A percentile compares a stretch with the other conserved stretches of the same genome.
Conservation (phyloP, 2,329 filamentous ascomycete species). For the Monosporascus sp. region DNA sequence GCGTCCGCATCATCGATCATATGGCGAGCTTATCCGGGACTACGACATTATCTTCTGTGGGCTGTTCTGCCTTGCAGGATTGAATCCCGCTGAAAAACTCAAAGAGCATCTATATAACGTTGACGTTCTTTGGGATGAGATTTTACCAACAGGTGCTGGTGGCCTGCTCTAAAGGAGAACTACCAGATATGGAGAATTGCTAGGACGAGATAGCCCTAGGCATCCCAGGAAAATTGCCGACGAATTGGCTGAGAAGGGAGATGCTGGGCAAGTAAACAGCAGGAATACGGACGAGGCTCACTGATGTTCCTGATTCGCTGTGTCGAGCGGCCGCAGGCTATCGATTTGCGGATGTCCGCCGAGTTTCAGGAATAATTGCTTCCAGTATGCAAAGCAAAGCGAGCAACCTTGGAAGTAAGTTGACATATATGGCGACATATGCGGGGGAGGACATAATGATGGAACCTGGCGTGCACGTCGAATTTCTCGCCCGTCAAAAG, state of each 20-base stretch:
- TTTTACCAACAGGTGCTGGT: conserved; percentile 57
- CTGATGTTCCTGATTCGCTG: conserved; percentile 73
- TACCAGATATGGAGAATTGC: conserved; percentile 2
- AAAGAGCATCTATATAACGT: conserved; percentile 57
- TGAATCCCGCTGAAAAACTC: conserved; percentile 64
- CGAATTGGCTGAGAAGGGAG: conserved; percentile 37
- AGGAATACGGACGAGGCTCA: conserved; percentile 62
- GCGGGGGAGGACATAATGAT: conserved; percentile 40
- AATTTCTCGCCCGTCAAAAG: conserved; percentile 54
- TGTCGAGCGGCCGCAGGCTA: conserved; percentile 59
- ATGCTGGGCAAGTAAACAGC: conserved; percentile 18
- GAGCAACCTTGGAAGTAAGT: conserved; percentile 52
- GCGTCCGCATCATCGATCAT: conserved; percentile 44
- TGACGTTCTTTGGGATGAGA: conserved; percentile 70
- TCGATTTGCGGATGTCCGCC: conserved; percentile 66
- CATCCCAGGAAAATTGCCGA: conserved; percentile 12
- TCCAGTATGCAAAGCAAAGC: conserved; percentile 69
- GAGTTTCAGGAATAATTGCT: conserved; percentile 64
- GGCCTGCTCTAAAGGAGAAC: conserved; percentile 16
- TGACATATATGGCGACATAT: conserved; percentile 61
- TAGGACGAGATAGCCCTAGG: conserved; percentile 12
- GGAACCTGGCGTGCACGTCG: conserved; percentile 50
- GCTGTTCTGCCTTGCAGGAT: conserved; percentile 74
- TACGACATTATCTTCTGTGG: conserved; percentile 77
- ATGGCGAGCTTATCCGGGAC: conserved; percentile 54